Base-by-base conservation (phyloP, 163 green algal species). In the Chloroidium sp. region DNA sequence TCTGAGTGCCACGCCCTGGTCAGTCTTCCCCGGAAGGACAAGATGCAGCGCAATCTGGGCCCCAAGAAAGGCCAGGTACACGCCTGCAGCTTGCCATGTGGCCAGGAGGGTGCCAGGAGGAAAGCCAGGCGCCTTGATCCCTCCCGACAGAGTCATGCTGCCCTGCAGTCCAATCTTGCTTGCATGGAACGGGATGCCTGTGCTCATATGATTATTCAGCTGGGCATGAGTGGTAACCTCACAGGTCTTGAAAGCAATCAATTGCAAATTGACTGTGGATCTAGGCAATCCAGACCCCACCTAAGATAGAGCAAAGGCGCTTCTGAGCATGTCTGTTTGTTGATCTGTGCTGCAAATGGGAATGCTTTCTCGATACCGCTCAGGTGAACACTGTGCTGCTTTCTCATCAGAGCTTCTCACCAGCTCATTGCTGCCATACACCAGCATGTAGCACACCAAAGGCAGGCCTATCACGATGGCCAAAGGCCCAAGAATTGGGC, bases 381-480 rank as follows among this genome's bases (percentile, higher is more conserved):
- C 36, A 72, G 64, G 64, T 72, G 64, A 6, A 10, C 64, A 10
- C 64, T 72, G 6, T 72, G 6, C 8, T 72, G 64, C 64, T 6
- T 6, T 10, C 6, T 6, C 64, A 72, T 72, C 8, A 72, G 64
- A 72, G 64, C 64, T 6, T 10, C 64, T 6, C 64, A 10, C 64
- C 64, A n/a, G 64, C 3, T 82, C 76, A 77, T 95, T 95, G 88
- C 94, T 98, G 13, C 77, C 82, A 69, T 86, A 85, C 0, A 92
- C 84, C 4, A 98, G 88, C 0, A 74, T 89, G 72, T 97, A 97
- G 82, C 91, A 91, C 1, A 97, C 91, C 0, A 81, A 6, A 0
- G 95, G 95, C 8, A 98, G 86, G 58, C 85, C 91, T 1, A 94
- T 14, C 1, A 95, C 85, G 57, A 98, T 92, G 6, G 86, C 78